Evolutionary conservation across 1,284 basidiomycete species (phyloP).

Genomic region (Stereum hirsutum): DNA sequence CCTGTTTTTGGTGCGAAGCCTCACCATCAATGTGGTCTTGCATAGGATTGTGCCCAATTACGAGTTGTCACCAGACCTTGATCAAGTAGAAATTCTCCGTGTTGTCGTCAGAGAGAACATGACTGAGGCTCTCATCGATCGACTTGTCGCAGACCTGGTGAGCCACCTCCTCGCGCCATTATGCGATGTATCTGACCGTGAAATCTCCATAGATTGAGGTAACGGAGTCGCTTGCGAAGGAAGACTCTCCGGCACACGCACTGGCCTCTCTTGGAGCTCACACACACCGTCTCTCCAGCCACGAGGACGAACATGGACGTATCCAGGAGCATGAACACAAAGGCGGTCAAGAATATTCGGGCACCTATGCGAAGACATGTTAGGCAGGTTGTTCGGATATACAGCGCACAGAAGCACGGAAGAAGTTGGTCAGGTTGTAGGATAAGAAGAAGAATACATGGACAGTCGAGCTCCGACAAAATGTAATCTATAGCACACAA

Average conservation of each 20-base stretch:
- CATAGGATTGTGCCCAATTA: slow-evolving; percentile 84
- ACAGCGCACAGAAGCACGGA: not conserved
- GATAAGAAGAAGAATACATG: not conserved
- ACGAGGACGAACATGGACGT: slow-evolving; percentile 25
- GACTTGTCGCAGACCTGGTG: slow-evolving; percentile 54
- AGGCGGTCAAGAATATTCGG: slow-evolving; percentile 35
- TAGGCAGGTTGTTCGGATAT: no score
- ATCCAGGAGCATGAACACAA: slow-evolving; percentile 27
- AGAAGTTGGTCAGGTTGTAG: not conserved
- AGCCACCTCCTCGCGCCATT: slow-evolving; percentile 15
- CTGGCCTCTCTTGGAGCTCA: slow-evolving; percentile 33
- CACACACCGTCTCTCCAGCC: slow-evolving; percentile 19
- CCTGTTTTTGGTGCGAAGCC: not conserved
- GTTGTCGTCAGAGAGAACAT: slow-evolving; percentile 80
- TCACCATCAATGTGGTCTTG: not conserved
- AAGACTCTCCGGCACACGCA: slow-evolving; percentile 39
- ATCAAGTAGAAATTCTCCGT: slow-evolving; percentile 73
- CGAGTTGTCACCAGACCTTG: slow-evolving; percentile 63
- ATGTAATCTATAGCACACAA: no score
- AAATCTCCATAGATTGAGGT: slow-evolving; percentile 39
- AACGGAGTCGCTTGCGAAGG: slow-evolving; percentile 40
- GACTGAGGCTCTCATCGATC: slow-evolving; percentile 56
- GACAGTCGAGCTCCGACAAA: no score
- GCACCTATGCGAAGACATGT: slow-evolving; percentile 62
- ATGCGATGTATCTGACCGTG: not conserved